A percentile compares a stretch with the other conserved stretches of the same genome.
These are phyloP conservation scores for Xanthoconium purpureum DNA, from an alignment of 768 basidiomycete species.

Conservation along the genomic window DNA sequence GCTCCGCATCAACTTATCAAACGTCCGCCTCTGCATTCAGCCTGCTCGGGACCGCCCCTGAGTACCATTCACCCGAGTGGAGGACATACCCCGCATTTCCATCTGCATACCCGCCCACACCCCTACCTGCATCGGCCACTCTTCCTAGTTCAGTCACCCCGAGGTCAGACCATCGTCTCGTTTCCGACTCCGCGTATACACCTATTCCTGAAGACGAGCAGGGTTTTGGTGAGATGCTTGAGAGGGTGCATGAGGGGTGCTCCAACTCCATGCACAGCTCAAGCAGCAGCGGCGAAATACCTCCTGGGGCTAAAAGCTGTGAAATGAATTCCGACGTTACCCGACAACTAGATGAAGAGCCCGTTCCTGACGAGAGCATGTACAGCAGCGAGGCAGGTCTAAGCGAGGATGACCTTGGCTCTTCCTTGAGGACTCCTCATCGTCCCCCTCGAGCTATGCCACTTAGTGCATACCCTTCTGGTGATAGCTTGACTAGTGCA, in stretches of 20 bases:
- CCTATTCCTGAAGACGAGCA: constrained; percentile 44
- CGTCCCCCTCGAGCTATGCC: constrained; percentile 24
- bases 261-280: constrained; percentile 56
- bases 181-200: constrained; percentile 18
- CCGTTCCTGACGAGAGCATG: constrained; percentile 24
- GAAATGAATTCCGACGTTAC: constrained; percentile 1
- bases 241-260: constrained; percentile 57
- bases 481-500: constrained; percentile 29
- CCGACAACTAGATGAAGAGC: constrained; percentile 19
- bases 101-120: constrained; percentile 74
- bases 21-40: constrained; percentile 3
- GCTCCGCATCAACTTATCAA: constrained; percentile 22
- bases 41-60: constrained; percentile 28
- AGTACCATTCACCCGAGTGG: constrained; percentile 59
- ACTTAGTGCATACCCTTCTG: constrained; percentile 24
- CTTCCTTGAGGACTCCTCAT: constrained; percentile 64
- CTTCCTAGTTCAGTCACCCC: constrained; percentile 24
- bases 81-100: constrained; percentile 71
- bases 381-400: constrained; percentile 25
- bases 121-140: constrained; percentile 40
- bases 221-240: constrained; percentile 74
- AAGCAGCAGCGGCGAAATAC: constrained; percentile 50
- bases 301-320: constrained; percentile 39
- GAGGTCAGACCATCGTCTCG: background rate
- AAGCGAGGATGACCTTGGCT: constrained; percentile 56